phyloP scores from a whole-genome alignment of 2,329 filamentous ascomycete species.

The Scortechinia acanthostroma region DNA sequence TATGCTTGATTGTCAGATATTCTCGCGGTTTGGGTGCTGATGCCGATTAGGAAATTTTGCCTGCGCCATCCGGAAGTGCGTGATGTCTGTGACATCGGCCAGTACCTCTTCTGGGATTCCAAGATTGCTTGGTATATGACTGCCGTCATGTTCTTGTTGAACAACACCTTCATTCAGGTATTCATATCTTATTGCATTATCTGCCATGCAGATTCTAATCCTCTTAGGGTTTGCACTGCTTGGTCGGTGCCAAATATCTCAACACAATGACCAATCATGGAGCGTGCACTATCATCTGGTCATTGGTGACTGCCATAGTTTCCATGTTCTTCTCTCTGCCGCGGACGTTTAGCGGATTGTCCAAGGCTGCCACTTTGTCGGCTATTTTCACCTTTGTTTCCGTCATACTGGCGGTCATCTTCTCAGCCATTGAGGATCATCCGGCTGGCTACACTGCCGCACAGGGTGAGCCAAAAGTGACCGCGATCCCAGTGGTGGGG shows the following conservation, averaged over 20 bases:
- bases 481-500: constrained; percentile 56
- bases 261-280: constrained; percentile 76
- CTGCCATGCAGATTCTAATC: constrained; percentile 7
- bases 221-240: constrained; percentile 65
- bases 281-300: constrained; percentile 74
- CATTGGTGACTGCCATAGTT: constrained; percentile 66
- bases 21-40: constrained; percentile 5
- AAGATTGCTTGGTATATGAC: constrained; percentile 64
- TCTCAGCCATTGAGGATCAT: constrained; percentile 69
- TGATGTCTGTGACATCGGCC: constrained; percentile 91
- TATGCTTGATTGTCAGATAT: constrained; percentile 18
- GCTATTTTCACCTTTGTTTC: constrained; percentile 87
- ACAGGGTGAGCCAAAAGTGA: constrained; percentile 59
- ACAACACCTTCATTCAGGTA: constrained; percentile 85
- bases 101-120: constrained; percentile 85
- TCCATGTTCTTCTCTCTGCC: constrained; percentile 77
- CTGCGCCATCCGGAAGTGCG: constrained; percentile 82
- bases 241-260: constrained; percentile 78
- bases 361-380: constrained; percentile 71
- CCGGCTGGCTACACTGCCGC: constrained; percentile 58
- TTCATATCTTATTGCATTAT: constrained; percentile 5
- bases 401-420: constrained; percentile 76
- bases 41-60: constrained; percentile 71
- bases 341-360: constrained; percentile 74
- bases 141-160: constrained; percentile 83